Conservation (phyloP, 2,329 filamentous ascomycete species). For the Xylariaceae sp. region DNA sequence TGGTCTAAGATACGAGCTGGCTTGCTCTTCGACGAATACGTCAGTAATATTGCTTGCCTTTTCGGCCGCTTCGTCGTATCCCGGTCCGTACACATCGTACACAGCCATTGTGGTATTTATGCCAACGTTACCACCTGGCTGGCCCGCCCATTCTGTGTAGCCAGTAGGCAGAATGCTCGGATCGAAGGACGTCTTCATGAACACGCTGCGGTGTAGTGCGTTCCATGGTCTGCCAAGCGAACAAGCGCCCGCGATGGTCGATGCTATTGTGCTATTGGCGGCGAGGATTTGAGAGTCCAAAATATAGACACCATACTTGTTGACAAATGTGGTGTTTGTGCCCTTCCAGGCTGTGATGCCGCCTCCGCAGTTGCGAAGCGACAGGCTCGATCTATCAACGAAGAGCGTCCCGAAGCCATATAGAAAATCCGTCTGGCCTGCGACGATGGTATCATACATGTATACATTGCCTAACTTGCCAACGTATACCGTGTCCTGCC, state of each 20-base stretch:
- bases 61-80: conserved; percentile 21
- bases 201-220: conserved; percentile 50
- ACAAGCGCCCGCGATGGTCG: conserved; percentile 40
- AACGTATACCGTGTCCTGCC: conserved; percentile 64
- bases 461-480: conserved; percentile 63
- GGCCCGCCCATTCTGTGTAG: conserved; percentile 48
- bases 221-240: conserved; percentile 61
- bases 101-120: conserved; percentile 23
- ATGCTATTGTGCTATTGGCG: conserved; percentile 45
- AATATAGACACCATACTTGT: conserved; percentile 64
- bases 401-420: conserved; percentile 64
- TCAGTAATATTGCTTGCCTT: conserved; percentile 19
- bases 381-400: conserved; percentile 49
- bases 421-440: conserved; percentile 63
- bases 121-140: conserved; percentile 16
- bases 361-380: conserved; percentile 56
- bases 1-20: conserved; percentile 18
- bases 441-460: conserved; percentile 55
- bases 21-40: conserved; percentile 14
- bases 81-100: conserved; percentile 20
- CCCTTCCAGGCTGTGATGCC: conserved; percentile 66
- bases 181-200: conserved; percentile 51
- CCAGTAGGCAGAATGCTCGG: conserved; percentile 47
- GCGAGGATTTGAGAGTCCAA: conserved; percentile 49
- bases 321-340: conserved; percentile 57